Evolutionary conservation across 805 yeast genomes (phyloP).

Genomic region (Cyberlindnera xylosilytica): DNA sequence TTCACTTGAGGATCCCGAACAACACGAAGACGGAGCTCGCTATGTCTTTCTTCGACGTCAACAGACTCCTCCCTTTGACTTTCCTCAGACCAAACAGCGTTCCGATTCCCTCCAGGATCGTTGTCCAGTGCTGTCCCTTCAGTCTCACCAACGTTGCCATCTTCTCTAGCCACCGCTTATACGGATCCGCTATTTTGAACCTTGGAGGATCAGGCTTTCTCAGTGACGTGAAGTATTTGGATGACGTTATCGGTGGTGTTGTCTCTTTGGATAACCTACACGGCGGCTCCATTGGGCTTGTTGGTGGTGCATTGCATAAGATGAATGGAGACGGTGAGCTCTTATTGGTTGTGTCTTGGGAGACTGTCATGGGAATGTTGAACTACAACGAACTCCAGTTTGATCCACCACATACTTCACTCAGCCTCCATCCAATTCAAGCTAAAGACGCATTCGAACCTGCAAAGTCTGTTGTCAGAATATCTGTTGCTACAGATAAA

Average conservation of each 20-base stretch:
- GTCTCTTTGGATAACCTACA: slow-evolving; percentile 13
- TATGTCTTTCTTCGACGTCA: slow-evolving; percentile 12
- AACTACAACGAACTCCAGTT: slow-evolving; percentile 7
- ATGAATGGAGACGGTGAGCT: slow-evolving; percentile 30
- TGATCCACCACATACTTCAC: background rate
- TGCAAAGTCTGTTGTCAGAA: slow-evolving; percentile 22
- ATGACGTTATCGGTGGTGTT: slow-evolving; percentile 27
- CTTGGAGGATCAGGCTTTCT: slow-evolving; percentile 19
- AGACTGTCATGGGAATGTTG: slow-evolving; percentile 17
- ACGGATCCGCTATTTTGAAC: slow-evolving; percentile 19
- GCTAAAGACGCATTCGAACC: slow-evolving; percentile 15
- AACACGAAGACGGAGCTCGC: background rate
- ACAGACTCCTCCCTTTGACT: slow-evolving; percentile 11
- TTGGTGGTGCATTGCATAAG: slow-evolving; percentile 23
- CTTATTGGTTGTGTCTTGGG: slow-evolving; percentile 25
- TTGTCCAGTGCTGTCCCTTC: slow-evolving; percentile 27
- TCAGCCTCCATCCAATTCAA: background rate
- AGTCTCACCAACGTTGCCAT: slow-evolving; percentile 29
- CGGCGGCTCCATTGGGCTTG: slow-evolving; percentile 21
- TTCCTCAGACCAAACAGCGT: slow-evolving; percentile 10
- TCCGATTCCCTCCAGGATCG: slow-evolving; percentile 19
- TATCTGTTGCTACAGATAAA: slow-evolving; percentile 17
- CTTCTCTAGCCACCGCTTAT: slow-evolving; percentile 23
- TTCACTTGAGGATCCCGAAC: slow-evolving; percentile 18
- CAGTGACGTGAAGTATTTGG: slow-evolving; percentile 26